Evolutionary conservation across 352 stramenopile species (phyloP), one percentile per base, ranked within the genome.

Genomic region (Phytophthora citricola): DNA sequence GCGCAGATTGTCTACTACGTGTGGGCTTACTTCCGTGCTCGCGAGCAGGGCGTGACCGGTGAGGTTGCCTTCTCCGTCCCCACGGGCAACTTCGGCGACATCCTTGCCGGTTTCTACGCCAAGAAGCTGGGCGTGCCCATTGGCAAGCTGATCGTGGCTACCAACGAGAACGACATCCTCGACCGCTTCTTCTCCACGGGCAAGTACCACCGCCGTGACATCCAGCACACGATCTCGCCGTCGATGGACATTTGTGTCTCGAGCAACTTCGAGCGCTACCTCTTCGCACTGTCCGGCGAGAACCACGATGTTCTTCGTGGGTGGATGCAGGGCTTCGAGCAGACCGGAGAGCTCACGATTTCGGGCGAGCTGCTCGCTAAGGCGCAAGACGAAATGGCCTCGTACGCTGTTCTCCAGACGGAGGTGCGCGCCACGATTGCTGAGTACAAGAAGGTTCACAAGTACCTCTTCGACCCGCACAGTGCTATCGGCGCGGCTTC

Each of bases 181-280:
- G 94, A 99, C 77, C 89, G 95, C 49, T 99, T 99, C 79, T 99
- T 99, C 74, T 92, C 87, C 15, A 96, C 89, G 51, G 98, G 97
- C 63, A 96, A 98, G 72, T 99, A 99, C 80, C 93, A 98, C 58
- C 87, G 96, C 47, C 78, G 94, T 66, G 53, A 76, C 46, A 98
- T 99, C 66, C 75, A 93, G 44, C 85, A 98, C 71, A 99, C 96
- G 44, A 96, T 98, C 46, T 97, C 95, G 49, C 98, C 98, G 34
- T 98, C 92, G 2, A 99, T 99, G 97, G 98, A 99, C 75, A 99
- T 99, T 68, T 99, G 96, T 69, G 97, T 99, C 5, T 99, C 93
- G 41, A 98, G 92, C 66, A 99, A 99, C 85, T 99, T 99, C 80
- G 98, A 99, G 78, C 85, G 98, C 24, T 99, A 98, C 80, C 81